Percentiles rank a stretch among this genome's conserved stretches.
Conservation (phyloP, 2,329 filamentous ascomycete species). For the Sclerotinia trifoliorum region DNA sequence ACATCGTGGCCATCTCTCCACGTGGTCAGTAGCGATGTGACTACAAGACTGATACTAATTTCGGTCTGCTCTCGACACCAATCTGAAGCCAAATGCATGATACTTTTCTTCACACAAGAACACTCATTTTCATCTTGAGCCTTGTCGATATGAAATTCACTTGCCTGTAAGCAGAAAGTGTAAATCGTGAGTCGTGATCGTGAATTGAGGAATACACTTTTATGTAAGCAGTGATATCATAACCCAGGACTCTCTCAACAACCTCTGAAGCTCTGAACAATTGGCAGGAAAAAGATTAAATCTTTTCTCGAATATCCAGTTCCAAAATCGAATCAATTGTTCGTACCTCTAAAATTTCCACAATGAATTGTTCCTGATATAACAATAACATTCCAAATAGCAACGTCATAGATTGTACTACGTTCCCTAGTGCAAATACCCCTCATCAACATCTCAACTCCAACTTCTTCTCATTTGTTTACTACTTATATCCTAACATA, state of each 20-base stretch:
- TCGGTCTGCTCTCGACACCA: too few species aligned
- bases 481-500: background rate
- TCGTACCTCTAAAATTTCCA: background rate
- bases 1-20: background rate
- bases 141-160: background rate
- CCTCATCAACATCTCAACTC: background rate
- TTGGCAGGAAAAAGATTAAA: background rate
- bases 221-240: constrained; percentile 10
- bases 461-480: background rate
- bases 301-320: background rate
- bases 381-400: constrained; percentile 3
- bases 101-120: background rate
- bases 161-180: background rate
- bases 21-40: background rate
- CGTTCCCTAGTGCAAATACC: constrained; percentile 1
- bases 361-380: background rate
- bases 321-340: background rate
- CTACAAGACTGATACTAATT: background rate
- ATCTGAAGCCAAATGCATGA: background rate
- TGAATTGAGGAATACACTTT: background rate
- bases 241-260: background rate
- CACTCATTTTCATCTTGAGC: background rate
- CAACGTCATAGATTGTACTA: constrained; percentile 8
- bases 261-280: background rate
- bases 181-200: too few species aligned